These are phyloP conservation scores for Abrus pulchellus DNA, from an alignment of 306 rosid genomes.

Conservation along the genomic window DNA sequence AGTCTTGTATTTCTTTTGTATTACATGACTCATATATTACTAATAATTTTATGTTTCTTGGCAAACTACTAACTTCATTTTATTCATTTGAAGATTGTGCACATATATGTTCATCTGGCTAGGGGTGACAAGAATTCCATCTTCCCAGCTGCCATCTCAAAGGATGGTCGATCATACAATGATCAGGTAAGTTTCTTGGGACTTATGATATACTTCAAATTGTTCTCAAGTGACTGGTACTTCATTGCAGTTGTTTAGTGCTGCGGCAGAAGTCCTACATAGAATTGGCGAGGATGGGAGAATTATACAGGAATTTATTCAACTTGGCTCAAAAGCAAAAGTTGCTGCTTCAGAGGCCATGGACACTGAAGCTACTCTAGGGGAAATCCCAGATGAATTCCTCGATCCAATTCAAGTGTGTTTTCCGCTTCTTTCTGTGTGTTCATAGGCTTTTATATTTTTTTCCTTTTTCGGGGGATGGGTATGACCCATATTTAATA, in stretches of 20 bases:
- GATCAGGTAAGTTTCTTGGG: conserved; percentile 72
- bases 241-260: conserved; percentile 83
- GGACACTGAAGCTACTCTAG: conserved; percentile 93
- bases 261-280: conserved; percentile 86
- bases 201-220: conserved; percentile 10
- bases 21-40: background rate
- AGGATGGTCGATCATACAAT: conserved; percentile 97
- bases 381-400: conserved; percentile 99
- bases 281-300: conserved; percentile 91
- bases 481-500: background rate
- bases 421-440: conserved; percentile 14
- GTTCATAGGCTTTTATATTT: background rate
- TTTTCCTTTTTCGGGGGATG: background rate
- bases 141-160: conserved; percentile 94
- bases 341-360: conserved; percentile 94
- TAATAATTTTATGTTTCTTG: background rate
- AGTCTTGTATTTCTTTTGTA: background rate
- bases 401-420: conserved; percentile 98
- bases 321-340: conserved; percentile 90
- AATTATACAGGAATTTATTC: conserved; percentile 78
- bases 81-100: conserved; percentile 73
- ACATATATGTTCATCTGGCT: conserved; percentile 90
- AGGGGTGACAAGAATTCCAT: conserved; percentile 79
- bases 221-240: conserved; percentile 39
- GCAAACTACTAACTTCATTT: background rate